phyloP scores from a whole-genome alignment of 2,329 filamentous ascomycete species.

The Apiospora sp. region DNA sequence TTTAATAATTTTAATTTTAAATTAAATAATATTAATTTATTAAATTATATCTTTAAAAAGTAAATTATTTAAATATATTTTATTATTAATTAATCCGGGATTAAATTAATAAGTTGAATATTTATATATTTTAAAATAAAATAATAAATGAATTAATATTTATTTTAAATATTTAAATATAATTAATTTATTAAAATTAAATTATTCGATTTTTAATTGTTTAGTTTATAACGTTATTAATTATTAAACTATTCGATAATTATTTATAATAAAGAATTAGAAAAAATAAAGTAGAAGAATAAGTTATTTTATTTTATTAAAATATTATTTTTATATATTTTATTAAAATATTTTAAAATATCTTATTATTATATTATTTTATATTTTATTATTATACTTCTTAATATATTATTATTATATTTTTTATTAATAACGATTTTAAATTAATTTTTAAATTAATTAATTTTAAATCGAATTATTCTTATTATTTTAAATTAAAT shows the following conservation, averaged over 20 bases:
- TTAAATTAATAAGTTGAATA: no score
- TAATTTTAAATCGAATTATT: constrained; percentile 30
- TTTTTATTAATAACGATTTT: constrained; percentile 27
- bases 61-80: no score
- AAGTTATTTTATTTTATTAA: no score
- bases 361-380: not conserved
- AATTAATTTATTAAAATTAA: not conserved
- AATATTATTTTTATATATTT: not conserved
- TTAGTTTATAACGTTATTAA: not conserved
- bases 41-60: not conserved
- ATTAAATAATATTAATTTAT: no score
- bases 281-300: not conserved
- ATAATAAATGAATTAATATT: not conserved
- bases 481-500: constrained; percentile 22
- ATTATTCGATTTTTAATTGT: no score
- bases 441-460: constrained; percentile 38
- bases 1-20: no score
- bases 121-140: not conserved
- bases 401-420: not conserved
- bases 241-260: not conserved
- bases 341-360: not conserved
- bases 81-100: no score
- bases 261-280: not conserved
- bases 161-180: not conserved
- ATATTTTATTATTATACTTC: not conserved